Conservation (phyloP, 805 yeast species). For the Saccharomycopsis guyanensis region DNA sequence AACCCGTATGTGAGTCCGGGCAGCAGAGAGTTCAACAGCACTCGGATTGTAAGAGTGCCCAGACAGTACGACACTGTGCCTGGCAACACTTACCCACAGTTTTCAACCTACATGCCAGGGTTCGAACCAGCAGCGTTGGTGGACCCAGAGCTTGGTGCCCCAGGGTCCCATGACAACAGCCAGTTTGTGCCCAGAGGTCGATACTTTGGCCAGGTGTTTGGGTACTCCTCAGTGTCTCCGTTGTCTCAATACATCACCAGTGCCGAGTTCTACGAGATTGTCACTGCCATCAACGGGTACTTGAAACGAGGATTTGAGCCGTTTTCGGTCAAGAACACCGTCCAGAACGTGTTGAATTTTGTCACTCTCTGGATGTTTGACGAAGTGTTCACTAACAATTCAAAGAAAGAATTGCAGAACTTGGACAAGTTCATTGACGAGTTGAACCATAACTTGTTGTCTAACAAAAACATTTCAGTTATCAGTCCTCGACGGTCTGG, state of each 20-base stretch:
- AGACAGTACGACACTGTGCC: conserved; percentile 33
- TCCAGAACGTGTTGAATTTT: conserved; percentile 32
- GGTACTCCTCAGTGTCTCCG: conserved; percentile 47
- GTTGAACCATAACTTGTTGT: conserved; percentile 26
- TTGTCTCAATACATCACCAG: conserved; percentile 31
- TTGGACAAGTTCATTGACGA: conserved; percentile 37
- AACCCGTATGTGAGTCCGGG: conserved; percentile 39
- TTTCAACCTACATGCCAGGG: conserved; percentile 51
- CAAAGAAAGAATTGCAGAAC: conserved; percentile 28
- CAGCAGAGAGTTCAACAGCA: conserved; percentile 25
- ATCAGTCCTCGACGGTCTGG: conserved; percentile 48
- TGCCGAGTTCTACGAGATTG: conserved; percentile 35
- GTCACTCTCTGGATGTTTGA: conserved; percentile 36
- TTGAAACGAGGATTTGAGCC: conserved; percentile 36
- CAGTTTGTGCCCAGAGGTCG: conserved; percentile 33
- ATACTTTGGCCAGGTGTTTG: conserved; percentile 39
- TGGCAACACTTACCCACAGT: conserved; percentile 40
- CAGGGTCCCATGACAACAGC: not conserved
- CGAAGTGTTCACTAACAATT: conserved; percentile 17
- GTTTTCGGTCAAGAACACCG: conserved; percentile 31
- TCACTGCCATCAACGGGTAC: conserved; percentile 36
- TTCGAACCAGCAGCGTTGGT: conserved; percentile 53
- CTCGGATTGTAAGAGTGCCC: conserved; percentile 63
- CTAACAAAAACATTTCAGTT: conserved; percentile 29
- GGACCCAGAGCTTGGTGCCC: conserved; percentile 20